Evolutionary conservation across 164 flowering plant genomes (phyloP).

Genomic region (Liquidambar formosana): DNA sequence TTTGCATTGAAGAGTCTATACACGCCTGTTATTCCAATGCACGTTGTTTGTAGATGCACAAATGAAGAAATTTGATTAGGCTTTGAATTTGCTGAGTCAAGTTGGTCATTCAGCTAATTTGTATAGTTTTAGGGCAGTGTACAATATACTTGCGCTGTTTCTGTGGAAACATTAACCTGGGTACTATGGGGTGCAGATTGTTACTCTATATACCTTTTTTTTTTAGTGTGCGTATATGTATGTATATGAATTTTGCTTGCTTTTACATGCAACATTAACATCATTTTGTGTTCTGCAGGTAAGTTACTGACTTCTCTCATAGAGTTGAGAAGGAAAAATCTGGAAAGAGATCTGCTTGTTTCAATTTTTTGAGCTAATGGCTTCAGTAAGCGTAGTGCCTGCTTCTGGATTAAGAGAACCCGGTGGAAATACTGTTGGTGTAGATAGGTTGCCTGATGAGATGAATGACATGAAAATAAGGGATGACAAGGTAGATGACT

Average conservation of each 20-base stretch:
- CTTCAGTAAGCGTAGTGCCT: slow-evolving; percentile 51
- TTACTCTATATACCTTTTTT: too few species aligned
- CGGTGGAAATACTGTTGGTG: slow-evolving; percentile 40
- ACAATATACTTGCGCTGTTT: too few species aligned
- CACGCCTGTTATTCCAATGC: background rate
- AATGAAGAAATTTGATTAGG: too few species aligned
- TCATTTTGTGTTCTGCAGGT: slow-evolving; percentile 13
- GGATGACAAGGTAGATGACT: slow-evolving; percentile 60
- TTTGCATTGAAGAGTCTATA: background rate
- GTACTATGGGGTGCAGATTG: background rate
- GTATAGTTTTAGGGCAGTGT: too few species aligned
- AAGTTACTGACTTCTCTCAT: slow-evolving; percentile 5
- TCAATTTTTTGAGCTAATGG: slow-evolving; percentile 33
- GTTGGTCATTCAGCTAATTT: too few species aligned
- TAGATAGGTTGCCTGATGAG: slow-evolving; percentile 70
- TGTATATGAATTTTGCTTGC: too few species aligned
- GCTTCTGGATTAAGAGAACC: slow-evolving; percentile 50
- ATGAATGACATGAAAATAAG: slow-evolving; percentile 82
- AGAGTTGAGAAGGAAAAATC: slow-evolving; percentile 1
- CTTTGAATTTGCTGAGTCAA: too few species aligned
- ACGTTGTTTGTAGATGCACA: background rate
- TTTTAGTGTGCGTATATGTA: too few species aligned
- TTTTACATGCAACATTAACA: background rate
- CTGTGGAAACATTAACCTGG: background rate
- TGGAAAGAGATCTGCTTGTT: slow-evolving; percentile 2